Evolutionary conservation across 129 eudicot species (phyloP).

Genomic region (Saussurea involucrata): DNA sequence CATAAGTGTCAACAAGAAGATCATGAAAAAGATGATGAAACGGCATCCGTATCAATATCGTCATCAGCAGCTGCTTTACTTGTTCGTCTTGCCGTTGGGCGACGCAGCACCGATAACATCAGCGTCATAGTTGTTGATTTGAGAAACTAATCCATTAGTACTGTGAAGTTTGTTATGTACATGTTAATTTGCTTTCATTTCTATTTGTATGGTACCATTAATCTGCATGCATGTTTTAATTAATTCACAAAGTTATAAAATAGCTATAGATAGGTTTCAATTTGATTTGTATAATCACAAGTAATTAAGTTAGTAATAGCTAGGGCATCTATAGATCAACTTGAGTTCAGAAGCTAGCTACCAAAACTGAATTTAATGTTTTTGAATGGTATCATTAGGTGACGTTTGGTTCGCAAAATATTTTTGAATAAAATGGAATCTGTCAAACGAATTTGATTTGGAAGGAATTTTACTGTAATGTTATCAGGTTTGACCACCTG

Average conservation of each 20-base stretch:
- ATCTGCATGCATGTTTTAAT: not conserved
- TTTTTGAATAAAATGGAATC: no score
- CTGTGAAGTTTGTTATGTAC: not conserved
- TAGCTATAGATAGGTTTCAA: not conserved
- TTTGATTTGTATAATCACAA: not conserved
- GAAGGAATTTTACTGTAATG: no score
- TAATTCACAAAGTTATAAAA: not conserved
- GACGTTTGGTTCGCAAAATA: no score
- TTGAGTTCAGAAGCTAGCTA: no score
- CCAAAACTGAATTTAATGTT: no score
- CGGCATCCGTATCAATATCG: not conserved
- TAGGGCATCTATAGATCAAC: no score
- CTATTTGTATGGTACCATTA: not conserved
- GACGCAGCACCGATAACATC: conserved; percentile 46
- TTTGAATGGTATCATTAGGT: no score
- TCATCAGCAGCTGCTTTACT: conserved; percentile 37
- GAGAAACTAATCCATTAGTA: conserved; percentile 3
- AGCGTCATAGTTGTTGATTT: conserved; percentile 54
- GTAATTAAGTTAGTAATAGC: no score
- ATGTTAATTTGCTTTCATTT: not conserved
- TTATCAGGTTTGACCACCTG: no score
- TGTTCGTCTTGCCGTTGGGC: conserved; percentile 49
- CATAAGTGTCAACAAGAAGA: conserved; percentile 33
- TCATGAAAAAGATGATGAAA: not conserved
- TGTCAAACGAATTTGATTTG: no score